Percentiles rank a stretch among this genome's conserved stretches.
Conservation (phyloP, 345 rosid species). For the Eutrema heterophyllum region DNA sequence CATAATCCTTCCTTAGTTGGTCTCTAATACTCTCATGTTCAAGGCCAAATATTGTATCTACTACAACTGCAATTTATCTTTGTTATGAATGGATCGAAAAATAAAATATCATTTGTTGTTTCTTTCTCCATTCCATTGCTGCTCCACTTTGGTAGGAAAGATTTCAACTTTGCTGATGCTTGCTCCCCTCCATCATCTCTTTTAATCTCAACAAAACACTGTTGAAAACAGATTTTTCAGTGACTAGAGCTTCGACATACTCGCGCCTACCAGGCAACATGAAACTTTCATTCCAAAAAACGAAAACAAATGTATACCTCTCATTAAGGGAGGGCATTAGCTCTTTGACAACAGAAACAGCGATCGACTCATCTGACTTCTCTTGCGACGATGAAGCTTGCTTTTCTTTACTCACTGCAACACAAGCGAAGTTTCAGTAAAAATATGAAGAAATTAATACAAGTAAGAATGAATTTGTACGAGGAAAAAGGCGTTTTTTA, state of each 20-base stretch:
- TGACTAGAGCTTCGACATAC: not conserved
- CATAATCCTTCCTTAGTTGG: not conserved
- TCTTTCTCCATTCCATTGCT: not conserved
- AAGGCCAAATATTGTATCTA: not conserved
- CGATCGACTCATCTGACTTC: conserved; percentile 20
- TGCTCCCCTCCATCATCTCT: conserved; percentile 27
- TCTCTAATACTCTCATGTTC: not conserved
- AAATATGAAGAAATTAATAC: not conserved
- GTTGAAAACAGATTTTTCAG: conserved; percentile 13
- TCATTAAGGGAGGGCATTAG: conserved; percentile 41
- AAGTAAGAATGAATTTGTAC: not conserved
- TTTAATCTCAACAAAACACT: conserved; percentile 43
- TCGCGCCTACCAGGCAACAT: not conserved
- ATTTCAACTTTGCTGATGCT: too few species aligned
- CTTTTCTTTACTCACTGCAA: conserved; percentile 29
- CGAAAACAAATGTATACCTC: conserved; percentile 35
- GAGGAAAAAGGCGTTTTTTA: not conserved
- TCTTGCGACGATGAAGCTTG: conserved; percentile 13
- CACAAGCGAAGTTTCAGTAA: not conserved
- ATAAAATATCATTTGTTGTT: not conserved
- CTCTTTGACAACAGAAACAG: conserved; percentile 34
- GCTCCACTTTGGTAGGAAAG: not conserved
- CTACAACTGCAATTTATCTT: not conserved
- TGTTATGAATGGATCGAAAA: too few species aligned
- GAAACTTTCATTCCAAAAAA: not conserved